Conservation (phyloP, 2,329 filamentous ascomycete genomes). For the Penicillium griseofulvum region DNA sequence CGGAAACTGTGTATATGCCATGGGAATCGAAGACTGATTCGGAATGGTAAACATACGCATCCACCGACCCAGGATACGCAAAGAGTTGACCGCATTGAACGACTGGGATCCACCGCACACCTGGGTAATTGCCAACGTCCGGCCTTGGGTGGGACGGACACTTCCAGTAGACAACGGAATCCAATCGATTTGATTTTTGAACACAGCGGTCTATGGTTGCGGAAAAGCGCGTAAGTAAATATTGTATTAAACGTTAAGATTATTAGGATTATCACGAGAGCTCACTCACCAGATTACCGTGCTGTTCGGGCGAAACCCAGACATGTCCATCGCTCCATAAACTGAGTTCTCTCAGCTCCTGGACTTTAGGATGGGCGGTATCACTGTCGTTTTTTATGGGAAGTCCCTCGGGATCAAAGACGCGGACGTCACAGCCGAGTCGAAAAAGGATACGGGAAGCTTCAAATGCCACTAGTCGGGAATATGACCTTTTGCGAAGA, state of each 20-base stretch:
- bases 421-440: constrained; percentile 64
- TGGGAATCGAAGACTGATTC: constrained; percentile 64
- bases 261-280: not conserved
- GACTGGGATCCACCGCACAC: constrained; percentile 64
- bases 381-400: constrained; percentile 63
- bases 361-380: constrained; percentile 59
- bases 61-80: constrained; percentile 66
- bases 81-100: constrained; percentile 65
- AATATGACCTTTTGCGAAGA: constrained; percentile 58
- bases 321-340: constrained; percentile 66
- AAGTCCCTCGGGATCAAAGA: constrained; percentile 58
- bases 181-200: constrained; percentile 72
- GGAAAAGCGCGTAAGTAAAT: constrained; percentile 5
- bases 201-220: constrained; percentile 55
- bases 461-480: constrained; percentile 59
- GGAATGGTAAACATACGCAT: constrained; percentile 68
- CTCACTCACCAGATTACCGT: constrained; percentile 57
- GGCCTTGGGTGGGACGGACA: constrained; percentile 64
- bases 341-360: constrained; percentile 60
- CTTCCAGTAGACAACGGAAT: constrained; percentile 62
- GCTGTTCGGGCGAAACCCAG: constrained; percentile 66
- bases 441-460: constrained; percentile 60
- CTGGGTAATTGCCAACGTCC: constrained; percentile 61
- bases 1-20: constrained; percentile 63
- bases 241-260: not conserved